Percentiles rank a stretch among this genome's conserved stretches.
Evolutionary conservation across 306 rosid species (phyloP).

Genomic region (Leucaena leucocephala): DNA sequence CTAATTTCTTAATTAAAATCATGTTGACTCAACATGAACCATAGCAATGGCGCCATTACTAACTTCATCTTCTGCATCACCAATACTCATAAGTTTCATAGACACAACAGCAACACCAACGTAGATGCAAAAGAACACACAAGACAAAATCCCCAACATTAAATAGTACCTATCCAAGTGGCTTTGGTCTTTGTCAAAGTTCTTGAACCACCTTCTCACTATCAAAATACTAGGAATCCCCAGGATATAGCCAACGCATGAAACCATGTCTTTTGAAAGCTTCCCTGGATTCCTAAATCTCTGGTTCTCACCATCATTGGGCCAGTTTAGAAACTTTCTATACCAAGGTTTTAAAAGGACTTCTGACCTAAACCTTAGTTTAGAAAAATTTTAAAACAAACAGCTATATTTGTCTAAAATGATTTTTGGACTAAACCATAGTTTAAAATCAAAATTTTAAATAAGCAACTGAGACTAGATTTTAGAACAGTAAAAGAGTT

Average conservation of each 20-base stretch:
- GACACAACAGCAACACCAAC: not conserved
- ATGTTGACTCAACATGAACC: not conserved
- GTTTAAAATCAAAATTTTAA: too few species aligned
- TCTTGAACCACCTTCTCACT: not conserved
- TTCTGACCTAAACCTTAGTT: too few species aligned
- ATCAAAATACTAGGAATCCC: not conserved
- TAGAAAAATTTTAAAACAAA: too few species aligned
- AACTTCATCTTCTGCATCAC: not conserved
- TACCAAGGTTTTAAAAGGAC: too few species aligned
- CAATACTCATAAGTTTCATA: not conserved
- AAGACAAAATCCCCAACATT: not conserved
- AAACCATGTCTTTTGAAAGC: not conserved
- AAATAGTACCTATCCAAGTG: slow-evolving; percentile 11
- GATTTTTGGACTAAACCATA: too few species aligned
- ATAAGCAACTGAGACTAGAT: too few species aligned
- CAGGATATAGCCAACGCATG: not conserved
- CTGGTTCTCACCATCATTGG: not conserved
- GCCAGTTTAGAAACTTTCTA: too few species aligned
- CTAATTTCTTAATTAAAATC: not conserved
- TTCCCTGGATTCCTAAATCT: not conserved
- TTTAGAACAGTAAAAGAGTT: too few species aligned
- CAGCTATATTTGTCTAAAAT: too few species aligned
- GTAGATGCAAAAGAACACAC: slow-evolving; percentile 4
- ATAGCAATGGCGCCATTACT: too few species aligned
- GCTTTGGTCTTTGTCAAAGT: not conserved